These are phyloP conservation scores for Boletus bicolor DNA, from an alignment of 768 basidiomycete species.

Conservation along the genomic window DNA sequence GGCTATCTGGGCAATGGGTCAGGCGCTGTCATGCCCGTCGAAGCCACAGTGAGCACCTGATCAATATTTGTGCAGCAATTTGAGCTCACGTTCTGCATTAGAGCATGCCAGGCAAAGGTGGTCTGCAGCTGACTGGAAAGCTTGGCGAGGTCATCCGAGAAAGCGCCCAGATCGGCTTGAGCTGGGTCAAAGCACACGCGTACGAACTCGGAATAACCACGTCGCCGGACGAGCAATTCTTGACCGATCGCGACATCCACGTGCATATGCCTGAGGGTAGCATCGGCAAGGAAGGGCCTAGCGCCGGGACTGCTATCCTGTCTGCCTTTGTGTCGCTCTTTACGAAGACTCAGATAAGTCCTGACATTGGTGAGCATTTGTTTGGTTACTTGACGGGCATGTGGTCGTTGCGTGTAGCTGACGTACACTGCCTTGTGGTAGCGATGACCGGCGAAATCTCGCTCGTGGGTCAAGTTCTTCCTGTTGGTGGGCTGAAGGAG, in stretches of 20 bases:
- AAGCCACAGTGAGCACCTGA: constrained; percentile 69
- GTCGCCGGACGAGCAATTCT: constrained; percentile 66
- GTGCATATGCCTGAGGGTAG: constrained; percentile 97
- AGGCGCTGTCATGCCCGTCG: constrained; percentile 96
- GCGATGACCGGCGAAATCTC: constrained; percentile 99
- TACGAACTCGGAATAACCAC: constrained; percentile 83
- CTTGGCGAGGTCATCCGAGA: constrained; percentile 98
- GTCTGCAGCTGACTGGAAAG: constrained; percentile 90
- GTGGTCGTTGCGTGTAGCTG: neutral
- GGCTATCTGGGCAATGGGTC: constrained; percentile 97
- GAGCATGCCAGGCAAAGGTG: constrained; percentile 97
- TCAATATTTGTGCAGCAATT: neutral
- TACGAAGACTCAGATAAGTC: constrained; percentile 76
- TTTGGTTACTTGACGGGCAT: neutral
- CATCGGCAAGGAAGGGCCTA: constrained; percentile 93
- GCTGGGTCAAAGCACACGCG: constrained; percentile 91
- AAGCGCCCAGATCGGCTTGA: constrained; percentile 90
- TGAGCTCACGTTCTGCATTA: constrained; percentile 28
- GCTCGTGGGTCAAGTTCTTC: constrained; percentile 91
- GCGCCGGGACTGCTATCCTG: constrained; percentile 91
- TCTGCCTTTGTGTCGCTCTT: constrained; percentile 91
- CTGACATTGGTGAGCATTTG: constrained; percentile 74
- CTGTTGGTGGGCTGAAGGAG: constrained; percentile 94
- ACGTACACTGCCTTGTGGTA: constrained; percentile 26
- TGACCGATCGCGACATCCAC: constrained; percentile 87